These are phyloP conservation scores for Penicillium rolfsii DNA, from an alignment of 2,329 filamentous ascomycete genomes.

Conservation along the genomic window DNA sequence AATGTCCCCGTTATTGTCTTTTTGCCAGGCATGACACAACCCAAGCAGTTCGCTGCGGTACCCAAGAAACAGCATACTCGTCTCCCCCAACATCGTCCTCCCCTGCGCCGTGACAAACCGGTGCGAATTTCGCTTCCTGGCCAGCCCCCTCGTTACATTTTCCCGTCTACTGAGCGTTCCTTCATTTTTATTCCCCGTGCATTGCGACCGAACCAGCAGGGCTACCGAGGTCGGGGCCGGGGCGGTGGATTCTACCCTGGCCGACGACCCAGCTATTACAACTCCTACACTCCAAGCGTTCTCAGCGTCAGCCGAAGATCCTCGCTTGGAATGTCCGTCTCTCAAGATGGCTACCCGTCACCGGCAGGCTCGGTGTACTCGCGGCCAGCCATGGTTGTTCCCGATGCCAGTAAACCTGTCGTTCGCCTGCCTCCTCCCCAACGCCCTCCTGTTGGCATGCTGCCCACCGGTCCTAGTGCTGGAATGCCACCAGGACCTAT, in stretches of 20 bases:
- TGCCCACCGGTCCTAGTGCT: conserved; percentile 24
- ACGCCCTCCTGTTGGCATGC: conserved; percentile 35
- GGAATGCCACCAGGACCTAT: conserved; percentile 27
- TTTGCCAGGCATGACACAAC: conserved; percentile 73
- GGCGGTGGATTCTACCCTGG: conserved; percentile 72
- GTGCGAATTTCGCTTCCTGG: conserved; percentile 89
- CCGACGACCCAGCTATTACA: conserved; percentile 70
- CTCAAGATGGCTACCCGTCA: conserved; percentile 75
- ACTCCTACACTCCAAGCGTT: conserved; percentile 85
- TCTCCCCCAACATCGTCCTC: conserved; percentile 90
- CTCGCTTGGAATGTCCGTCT: conserved; percentile 69
- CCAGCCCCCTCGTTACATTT: conserved; percentile 81
- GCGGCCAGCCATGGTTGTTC: conserved; percentile 61
- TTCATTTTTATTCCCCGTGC: conserved; percentile 98
- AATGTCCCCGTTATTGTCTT: conserved; percentile 83
- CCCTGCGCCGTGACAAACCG: conserved; percentile 91
- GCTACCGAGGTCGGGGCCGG: conserved; percentile 69
- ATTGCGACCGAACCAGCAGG: conserved; percentile 88
- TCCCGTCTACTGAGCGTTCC: conserved; percentile 84
- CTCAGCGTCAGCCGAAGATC: conserved; percentile 89
- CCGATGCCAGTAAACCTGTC: conserved; percentile 70
- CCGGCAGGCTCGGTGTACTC: conserved; percentile 79
- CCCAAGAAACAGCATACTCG: conserved; percentile 90
- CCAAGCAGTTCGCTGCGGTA: conserved; percentile 73
- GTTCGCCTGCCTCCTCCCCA: conserved; percentile 77